Evolutionary conservation across 257 asterid genomes (phyloP).

Genomic region (Prunella vulgaris): DNA sequence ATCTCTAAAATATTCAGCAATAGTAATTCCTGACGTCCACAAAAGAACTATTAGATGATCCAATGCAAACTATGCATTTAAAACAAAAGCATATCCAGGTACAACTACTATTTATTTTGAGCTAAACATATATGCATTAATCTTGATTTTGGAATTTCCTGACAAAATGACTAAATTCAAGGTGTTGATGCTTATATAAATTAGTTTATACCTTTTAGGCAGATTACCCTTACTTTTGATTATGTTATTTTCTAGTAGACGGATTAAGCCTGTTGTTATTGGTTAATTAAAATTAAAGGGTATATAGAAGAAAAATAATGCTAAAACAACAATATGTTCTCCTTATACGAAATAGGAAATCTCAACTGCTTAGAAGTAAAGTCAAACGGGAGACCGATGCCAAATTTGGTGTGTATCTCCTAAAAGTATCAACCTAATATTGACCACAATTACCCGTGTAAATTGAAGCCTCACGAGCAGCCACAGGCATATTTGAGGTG

Average conservation of each 20-base stretch:
- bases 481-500: constrained; percentile 99
- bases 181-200: not conserved
- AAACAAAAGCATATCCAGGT: not conserved
- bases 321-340: not conserved
- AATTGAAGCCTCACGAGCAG: constrained; percentile 99
- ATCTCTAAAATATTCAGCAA: constrained; percentile 98
- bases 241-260: not conserved
- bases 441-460: constrained; percentile 61
- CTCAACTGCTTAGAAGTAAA: not conserved
- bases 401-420: not conserved
- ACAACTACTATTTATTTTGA: not conserved
- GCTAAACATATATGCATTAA: not conserved
- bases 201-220: not conserved
- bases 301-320: not conserved
- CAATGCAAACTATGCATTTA: not conserved
- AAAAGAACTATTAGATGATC: constrained; percentile 9
- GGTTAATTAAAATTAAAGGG: not conserved
- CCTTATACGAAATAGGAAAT: not conserved
- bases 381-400: not conserved
- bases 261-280: not conserved
- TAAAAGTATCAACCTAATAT: constrained; percentile 4
- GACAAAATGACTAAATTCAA: not conserved
- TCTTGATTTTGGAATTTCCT: not conserved
- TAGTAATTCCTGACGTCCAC: constrained; percentile 76
- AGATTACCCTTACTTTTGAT: not conserved